Evolutionary conservation across 139 green algal species (phyloP), one percentile per base, ranked within the genome.

Genomic region (Astrephomene gubernaculifera): DNA sequence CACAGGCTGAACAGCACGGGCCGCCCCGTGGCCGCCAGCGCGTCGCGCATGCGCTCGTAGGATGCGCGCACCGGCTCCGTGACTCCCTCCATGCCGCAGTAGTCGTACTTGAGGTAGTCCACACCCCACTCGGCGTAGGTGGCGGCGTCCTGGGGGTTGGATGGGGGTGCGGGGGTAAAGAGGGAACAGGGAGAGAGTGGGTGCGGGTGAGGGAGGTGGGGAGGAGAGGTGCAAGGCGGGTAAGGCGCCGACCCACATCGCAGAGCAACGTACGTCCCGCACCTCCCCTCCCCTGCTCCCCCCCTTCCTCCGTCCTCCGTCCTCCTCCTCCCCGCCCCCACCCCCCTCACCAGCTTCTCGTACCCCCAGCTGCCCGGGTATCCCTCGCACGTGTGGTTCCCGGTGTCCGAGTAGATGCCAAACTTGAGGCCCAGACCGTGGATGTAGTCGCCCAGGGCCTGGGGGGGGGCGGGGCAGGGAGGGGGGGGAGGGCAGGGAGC

Each of bases 31-130:
- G 79, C 76, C 33, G 91, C 92, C 29, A 97, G 89, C 0, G 95
- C 95, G 19, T 95, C 89, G 2, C 91, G 71, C 94, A 97, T 97
- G 38, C 80, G 79, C 35, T 71, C 65, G 69, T 95, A 96, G 44
- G 41, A 57, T 24, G 79, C 52, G 76, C 89, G 52, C n/a, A 74
- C 52, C n/a, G 75, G 72, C 69, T 90, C 79, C n/a, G 35, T 60
- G 0, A 70, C 65, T 1, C 82, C 73, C 22, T 87, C 64, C 88
- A 92, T 93, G 85, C 53, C 64, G 82, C 92, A 95, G 79, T 93
- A 95, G 81, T 96, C 93, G 41, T 92, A 95, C 83, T 97, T 97
- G 41, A 97, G 80, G 73, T 94, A 95, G 69, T 96, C 93, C 6
- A 96, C 90, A 33, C 91, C 94, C 94, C 94, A 96, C 5, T 87